Evolutionary conservation across 305 asterid species (phyloP).

Genomic region (Fraxinus ornus): DNA sequence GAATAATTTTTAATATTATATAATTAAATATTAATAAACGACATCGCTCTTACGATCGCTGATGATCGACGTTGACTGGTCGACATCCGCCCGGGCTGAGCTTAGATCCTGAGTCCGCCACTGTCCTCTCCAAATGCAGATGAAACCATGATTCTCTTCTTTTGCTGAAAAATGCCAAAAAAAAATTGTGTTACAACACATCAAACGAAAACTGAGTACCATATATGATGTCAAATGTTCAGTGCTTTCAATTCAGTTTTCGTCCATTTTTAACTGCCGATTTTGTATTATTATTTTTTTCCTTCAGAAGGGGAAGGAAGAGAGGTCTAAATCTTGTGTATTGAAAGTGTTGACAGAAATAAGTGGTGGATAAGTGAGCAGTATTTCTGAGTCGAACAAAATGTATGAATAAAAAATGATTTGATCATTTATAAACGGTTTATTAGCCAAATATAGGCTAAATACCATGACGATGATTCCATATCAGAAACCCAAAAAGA

Average conservation of each 20-base stretch:
- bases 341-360: neutral
- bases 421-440: too few species aligned
- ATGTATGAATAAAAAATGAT: neutral
- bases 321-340: neutral
- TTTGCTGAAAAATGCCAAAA: constrained; percentile 53
- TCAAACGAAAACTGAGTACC: neutral
- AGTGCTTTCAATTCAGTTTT: neutral
- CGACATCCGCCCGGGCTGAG: too few species aligned
- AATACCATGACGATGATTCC: neutral
- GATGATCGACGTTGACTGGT: too few species aligned
- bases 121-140: constrained; percentile 96
- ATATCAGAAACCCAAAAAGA: neutral
- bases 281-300: neutral
- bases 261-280: neutral
- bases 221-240: neutral
- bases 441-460: neutral
- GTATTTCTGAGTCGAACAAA: neutral
- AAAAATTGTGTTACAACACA: neutral
- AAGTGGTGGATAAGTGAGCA: neutral
- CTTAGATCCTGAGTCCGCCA: too few species aligned
- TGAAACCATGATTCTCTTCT: constrained; percentile 92
- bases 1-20: too few species aligned
- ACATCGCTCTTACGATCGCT: too few species aligned
- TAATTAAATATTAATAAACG: too few species aligned
- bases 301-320: neutral